Conservation (phyloP, 208 protist genomes). For the Herpetomonas muscarum region DNA sequence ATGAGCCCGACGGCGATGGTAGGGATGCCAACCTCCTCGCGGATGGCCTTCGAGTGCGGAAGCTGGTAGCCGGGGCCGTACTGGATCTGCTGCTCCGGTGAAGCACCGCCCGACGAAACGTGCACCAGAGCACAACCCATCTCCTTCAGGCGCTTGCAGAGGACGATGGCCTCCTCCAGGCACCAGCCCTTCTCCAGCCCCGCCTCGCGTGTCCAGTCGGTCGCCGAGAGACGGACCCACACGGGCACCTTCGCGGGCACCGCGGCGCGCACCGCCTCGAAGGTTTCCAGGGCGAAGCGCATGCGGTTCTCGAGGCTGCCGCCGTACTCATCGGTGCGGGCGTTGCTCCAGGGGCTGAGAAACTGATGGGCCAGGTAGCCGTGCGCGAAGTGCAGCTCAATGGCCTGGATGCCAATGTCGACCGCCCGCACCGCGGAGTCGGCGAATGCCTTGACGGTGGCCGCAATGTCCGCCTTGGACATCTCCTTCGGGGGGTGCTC, state of each 20-base stretch:
- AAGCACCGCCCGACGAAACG: constrained; percentile 68
- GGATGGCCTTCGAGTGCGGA: constrained; percentile 59
- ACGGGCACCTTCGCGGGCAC: constrained; percentile 57
- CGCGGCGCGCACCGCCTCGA: constrained; percentile 34
- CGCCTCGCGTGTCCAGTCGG: constrained; percentile 50
- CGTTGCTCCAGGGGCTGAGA: constrained; percentile 49
- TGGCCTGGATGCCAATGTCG: constrained; percentile 61
- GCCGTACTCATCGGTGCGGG: constrained; percentile 81
- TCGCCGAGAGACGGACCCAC: constrained; percentile 66
- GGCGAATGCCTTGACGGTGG: constrained; percentile 36
- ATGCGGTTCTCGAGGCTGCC: constrained; percentile 72
- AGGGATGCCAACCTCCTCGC: constrained; percentile 28
- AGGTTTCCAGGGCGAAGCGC: constrained; percentile 67
- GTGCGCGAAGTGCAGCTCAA: constrained; percentile 80
- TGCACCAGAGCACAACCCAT: constrained; percentile 47
- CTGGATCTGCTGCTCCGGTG: constrained; percentile 47
- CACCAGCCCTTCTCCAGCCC: constrained; percentile 32
- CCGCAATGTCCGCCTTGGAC: constrained; percentile 22
- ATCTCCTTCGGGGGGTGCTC: too few relatives aligned
- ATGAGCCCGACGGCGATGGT: constrained; percentile 66
- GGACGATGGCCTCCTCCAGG: constrained; percentile 14
- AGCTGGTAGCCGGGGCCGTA: constrained; percentile 24
- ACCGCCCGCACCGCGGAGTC: constrained; percentile 35
- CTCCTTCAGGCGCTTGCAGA: constrained; percentile 38
- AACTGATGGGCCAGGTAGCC: constrained; percentile 87